Base-by-base conservation (phyloP, 2,329 filamentous ascomycete species). In the Botrytis porri region DNA sequence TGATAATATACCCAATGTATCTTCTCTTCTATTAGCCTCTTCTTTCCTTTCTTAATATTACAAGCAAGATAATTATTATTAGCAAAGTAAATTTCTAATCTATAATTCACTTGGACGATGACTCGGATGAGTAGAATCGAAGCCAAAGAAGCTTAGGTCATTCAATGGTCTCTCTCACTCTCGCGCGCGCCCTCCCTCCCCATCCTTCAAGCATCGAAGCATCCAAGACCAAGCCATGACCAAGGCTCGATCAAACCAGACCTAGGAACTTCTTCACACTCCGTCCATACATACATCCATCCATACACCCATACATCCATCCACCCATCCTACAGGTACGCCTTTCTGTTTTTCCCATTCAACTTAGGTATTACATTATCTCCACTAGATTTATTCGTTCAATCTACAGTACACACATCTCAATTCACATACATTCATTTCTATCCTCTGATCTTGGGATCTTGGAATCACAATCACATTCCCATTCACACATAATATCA, bases 331-430 rank as follows among this genome's bases (percentile, higher is more conserved):
- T 37, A 18, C 22, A 62, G n/a, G 51, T 54, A 61, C 29, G 59
- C 61, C 61, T 60, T 71, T 48, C 43, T 22, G 35, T 71, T 37
- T 39, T 32, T 59, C 59, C 57, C 69, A 37, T 35, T 25, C n/a
- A 32, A 64, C 39, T 63, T 54, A 71, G 29, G 48, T 54, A n/a
- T 18, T 32, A 22, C 20, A 64, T 29, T 45, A 39, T 51, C 32
- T 71, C 60, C 39, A 54, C 59, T 71, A 22, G 29, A 65, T 71
- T 65, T 65, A 43, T 71, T 66, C 35, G 32, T 71, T 71, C 60
- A 29, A 41, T 29, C 51, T 57, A 29, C 51, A 29, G 5, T 7
- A 20, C 41, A 64, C 63, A 20, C 43, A 37, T 39, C n/a, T 41
- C 41, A 14, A 66, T 51, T 39, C 25, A 66, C 45, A 66, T n/a